A percentile compares a stretch with the other conserved stretches of the same genome.
phyloP scores from a whole-genome alignment of 2,329 filamentous ascomycete species.

The Paecilomyces variotii region DNA sequence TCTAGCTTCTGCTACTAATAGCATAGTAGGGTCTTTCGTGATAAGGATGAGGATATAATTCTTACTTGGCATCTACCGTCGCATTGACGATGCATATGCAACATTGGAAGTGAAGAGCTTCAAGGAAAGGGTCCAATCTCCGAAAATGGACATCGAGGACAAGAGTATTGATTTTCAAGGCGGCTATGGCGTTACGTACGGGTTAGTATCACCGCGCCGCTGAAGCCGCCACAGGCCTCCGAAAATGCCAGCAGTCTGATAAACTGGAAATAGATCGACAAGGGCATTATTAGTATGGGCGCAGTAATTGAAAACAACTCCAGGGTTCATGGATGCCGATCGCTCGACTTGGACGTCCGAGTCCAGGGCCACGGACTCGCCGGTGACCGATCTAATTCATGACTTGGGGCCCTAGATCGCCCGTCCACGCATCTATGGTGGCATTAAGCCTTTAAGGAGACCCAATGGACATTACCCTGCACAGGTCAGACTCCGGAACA shows the following conservation, averaged over 20 bases:
- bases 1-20: not conserved
- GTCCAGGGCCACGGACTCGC: not conserved
- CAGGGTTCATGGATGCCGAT: not conserved
- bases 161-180: not conserved
- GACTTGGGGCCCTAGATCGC: not conserved
- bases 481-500: too few relatives aligned
- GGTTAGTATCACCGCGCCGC: not conserved
- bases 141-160: not conserved
- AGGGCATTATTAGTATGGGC: not conserved
- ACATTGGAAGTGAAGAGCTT: not conserved
- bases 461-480: not conserved
- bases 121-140: not conserved
- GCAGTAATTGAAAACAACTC: not conserved
- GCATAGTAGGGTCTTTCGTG: not conserved
- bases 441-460: not conserved
- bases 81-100: not conserved
- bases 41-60: not conserved
- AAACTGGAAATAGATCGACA: not conserved
- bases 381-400: not conserved
- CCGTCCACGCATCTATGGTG: not conserved
- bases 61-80: not conserved
- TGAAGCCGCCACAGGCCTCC: not conserved
- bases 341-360: not conserved
- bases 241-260: not conserved
- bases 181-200: not conserved